Conservation (phyloP, 805 yeast genomes). For the Metschnikowia shivogae region DNA sequence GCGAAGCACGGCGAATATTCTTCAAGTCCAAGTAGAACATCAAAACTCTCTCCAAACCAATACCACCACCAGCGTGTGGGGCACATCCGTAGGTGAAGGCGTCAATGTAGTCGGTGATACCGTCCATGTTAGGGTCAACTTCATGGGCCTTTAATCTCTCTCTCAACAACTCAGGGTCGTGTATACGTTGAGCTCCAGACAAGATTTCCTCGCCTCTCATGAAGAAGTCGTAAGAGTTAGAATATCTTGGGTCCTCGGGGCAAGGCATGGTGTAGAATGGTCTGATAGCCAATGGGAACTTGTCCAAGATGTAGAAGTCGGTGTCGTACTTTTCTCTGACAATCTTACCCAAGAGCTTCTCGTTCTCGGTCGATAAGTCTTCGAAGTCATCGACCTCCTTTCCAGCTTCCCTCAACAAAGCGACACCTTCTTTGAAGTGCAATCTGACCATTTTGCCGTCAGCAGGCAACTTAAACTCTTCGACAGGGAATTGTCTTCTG, state of each 20-base stretch:
- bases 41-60: conserved; percentile 96
- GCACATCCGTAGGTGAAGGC: conserved; percentile 94
- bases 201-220: conserved; percentile 99
- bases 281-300: conserved; percentile 94
- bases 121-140: conserved; percentile 74
- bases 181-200: conserved; percentile 99
- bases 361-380: conserved; percentile 91
- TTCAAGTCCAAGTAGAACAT: conserved; percentile 97
- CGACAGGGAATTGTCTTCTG: conserved; percentile 94
- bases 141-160: conserved; percentile 82
- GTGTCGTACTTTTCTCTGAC: conserved; percentile 94
- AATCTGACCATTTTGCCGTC: conserved; percentile 91
- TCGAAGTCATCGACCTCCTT: conserved; percentile 82
- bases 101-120: conserved; percentile 85
- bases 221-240: conserved; percentile 98
- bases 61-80: conserved; percentile 99
- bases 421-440: conserved; percentile 87
- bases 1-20: conserved; percentile 96
- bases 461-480: conserved; percentile 91
- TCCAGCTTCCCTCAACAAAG: conserved; percentile 81
- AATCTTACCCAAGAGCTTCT: conserved; percentile 84
- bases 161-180: conserved; percentile 78
- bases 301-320: conserved; percentile 96
- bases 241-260: conserved; percentile 83
- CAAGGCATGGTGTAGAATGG: conserved; percentile 99